Base-by-base conservation (phyloP, 495 filamentous ascomycete genomes). In the Penicillium robsamsonii region DNA sequence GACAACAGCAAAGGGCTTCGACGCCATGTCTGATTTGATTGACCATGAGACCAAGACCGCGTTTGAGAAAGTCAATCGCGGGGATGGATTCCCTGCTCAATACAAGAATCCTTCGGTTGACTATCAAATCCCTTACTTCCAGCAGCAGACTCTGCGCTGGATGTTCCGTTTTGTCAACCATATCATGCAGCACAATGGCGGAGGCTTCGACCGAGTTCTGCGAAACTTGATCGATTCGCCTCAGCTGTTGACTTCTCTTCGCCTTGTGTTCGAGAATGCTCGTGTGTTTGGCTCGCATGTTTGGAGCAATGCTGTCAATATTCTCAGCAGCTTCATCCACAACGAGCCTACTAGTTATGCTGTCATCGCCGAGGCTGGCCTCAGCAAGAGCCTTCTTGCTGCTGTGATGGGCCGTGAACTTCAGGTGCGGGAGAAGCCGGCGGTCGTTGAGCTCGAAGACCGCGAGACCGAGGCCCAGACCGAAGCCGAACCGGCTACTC, bases 321-420 rank as follows among this genome's bases (percentile, higher is more conserved):
- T 97, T 60, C 79, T 97, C 27, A 93, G 89, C 70, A 93, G 87
- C 64, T 97, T 97, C 76, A 96, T 99, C 56, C 95, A 99, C 71
- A 97, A 97, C 66, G 95, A 99, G 63, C 95, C 95, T 3, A 97
- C 95, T 5, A 99, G 95, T 65, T 97, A 97, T 66, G 85, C 89
- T 27, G 90, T 96, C 17, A 92, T 99, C 60, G 89, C 88, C 17
- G 95, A 99, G 75, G 91, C 95, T 45, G 94, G 94, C 29, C 78
- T 97, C 49, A 91, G 91, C 56, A 86, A 87, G 66, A 89, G 83
- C 51, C 84, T 96, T 43, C 79, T 99, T 22, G 84, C 91, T 63
- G 81, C 90, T 15, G 80, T 96, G 29, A 92, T 89, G n/a, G 78
- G 85, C 4, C 64, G 57, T 37, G 66, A 70, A 45, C 60, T 77